Percentiles rank a stretch among this genome's conserved stretches.
Evolutionary conservation across 1,139 yeast species (phyloP).

Genomic region (Hansenula anomala): DNA sequence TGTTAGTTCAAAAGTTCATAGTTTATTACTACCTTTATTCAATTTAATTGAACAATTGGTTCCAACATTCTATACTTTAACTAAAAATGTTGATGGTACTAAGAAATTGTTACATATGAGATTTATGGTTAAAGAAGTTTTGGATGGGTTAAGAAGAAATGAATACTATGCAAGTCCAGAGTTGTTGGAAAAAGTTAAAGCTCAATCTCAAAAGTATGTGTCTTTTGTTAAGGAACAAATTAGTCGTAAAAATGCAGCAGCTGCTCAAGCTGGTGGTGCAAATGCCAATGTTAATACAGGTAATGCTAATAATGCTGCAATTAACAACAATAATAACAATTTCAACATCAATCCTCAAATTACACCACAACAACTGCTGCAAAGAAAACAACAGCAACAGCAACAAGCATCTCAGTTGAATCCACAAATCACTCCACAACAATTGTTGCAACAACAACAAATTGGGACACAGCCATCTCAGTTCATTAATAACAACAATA

Average conservation of each 20-base stretch:
- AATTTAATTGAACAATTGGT: constrained; percentile 70
- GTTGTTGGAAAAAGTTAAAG: constrained; percentile 61
- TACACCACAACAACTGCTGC: constrained; percentile 19
- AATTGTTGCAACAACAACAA: constrained; percentile 19
- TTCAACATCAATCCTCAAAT: constrained; percentile 8
- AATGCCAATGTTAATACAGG: neutral
- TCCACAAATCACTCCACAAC: constrained; percentile 11
- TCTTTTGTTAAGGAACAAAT: constrained; percentile 61
- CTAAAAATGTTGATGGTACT: constrained; percentile 71
- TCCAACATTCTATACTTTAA: constrained; percentile 70
- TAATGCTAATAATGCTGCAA: neutral
- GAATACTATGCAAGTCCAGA: constrained; percentile 64
- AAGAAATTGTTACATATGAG: constrained; percentile 73
- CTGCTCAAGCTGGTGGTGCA: constrained; percentile 1
- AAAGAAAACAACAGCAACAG: constrained; percentile 28
- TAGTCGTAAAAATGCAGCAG: constrained; percentile 13
- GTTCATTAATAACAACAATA: constrained; percentile 1
- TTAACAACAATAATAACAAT: constrained; percentile 8
- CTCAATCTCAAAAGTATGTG: constrained; percentile 71
- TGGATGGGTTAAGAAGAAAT: constrained; percentile 62
- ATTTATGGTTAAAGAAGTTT: constrained; percentile 70
- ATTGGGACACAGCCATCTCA: constrained; percentile 13
- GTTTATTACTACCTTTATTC: constrained; percentile 53
- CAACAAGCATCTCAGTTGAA: constrained; percentile 9
- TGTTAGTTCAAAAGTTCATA: constrained; percentile 54